Base-by-base conservation (phyloP, 2,329 filamentous ascomycete species). In the Calonectria pteridis region DNA sequence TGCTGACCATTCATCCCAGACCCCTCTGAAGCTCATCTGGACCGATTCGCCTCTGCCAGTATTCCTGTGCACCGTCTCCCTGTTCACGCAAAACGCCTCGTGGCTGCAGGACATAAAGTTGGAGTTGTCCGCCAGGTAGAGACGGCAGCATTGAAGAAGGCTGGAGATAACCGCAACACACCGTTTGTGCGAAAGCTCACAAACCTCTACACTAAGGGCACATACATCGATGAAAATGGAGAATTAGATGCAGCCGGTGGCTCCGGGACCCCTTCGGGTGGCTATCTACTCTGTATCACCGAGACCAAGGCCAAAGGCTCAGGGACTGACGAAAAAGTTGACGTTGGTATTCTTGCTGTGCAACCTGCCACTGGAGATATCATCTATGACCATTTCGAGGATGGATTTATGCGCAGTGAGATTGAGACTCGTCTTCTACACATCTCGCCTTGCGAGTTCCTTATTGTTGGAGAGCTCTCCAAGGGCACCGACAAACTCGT, bases 161-260 rank as follows among this genome's bases (percentile, higher is more conserved):
- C 92, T 1, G 96, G 97, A 55, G 95, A 98, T 82, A 99, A 98
- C 84, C 92, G 95, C 72, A 98, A 98, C 81, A 91, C 95, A 0
- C 96, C 97, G 0, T 99, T 99, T 79, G 91, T 95, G 46, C 92
- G 97, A 43, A 97, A 98, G 80, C 91, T 99, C 80, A 98, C 97
- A 20, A 98, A 98, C 81, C 89, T 99, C 9, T 99, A 99, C 85
- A 99, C 97, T 11, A 99, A 98, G 84, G 97, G 96, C 53, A 99
- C 97, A 3, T 99, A 98, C 79, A 93, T 99, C 71, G 97, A 98
- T 81, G 97, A 99, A 83, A 90, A 94, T 13, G 96, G 97, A 75
- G 95, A 95, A 31, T 85, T 98, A 6, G 93, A 94, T 67, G 86
- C 87, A 69, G 82, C 81, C 79, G 73, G 75, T 23, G 86, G 69